Evolutionary conservation across 306 rosid genomes (phyloP).

Genomic region (Glycine tomentella): DNA sequence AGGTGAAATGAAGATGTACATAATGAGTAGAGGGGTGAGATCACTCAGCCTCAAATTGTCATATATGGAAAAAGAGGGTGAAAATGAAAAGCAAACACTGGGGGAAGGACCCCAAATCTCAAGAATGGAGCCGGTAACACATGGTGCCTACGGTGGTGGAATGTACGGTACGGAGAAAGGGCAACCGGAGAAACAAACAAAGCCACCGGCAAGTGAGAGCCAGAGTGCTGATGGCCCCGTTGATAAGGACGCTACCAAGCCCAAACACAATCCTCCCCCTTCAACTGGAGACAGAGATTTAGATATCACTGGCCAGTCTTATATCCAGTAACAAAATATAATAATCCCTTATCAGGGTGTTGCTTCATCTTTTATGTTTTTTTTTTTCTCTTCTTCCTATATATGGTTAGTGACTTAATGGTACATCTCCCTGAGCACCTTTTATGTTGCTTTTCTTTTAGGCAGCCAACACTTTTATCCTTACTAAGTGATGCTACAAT

Average conservation of each 20-base stretch:
- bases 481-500: too few species aligned
- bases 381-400: background rate
- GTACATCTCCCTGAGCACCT: too few species aligned
- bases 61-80: slow-evolving; percentile 37
- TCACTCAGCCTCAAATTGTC: too few species aligned
- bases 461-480: too few species aligned
- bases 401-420: too few species aligned
- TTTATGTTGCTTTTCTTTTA: too few species aligned
- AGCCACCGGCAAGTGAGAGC: slow-evolving; percentile 64
- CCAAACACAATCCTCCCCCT: slow-evolving; percentile 58
- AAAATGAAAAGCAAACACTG: slow-evolving; percentile 33
- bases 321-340: slow-evolving; percentile 56
- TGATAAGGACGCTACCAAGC: slow-evolving; percentile 49
- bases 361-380: background rate
- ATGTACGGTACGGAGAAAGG: slow-evolving; percentile 63
- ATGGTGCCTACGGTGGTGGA: slow-evolving; percentile 80
- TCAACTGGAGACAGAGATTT: slow-evolving; percentile 70
- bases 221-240: slow-evolving; percentile 75
- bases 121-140: slow-evolving; percentile 65
- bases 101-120: slow-evolving; percentile 63
- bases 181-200: slow-evolving; percentile 39
- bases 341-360: too few species aligned
- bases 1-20: background rate
- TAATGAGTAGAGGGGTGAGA: background rate
- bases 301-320: slow-evolving; percentile 78